phyloP scores from a whole-genome alignment of 805 yeast species.

The Phaffomyces antillensis region DNA sequence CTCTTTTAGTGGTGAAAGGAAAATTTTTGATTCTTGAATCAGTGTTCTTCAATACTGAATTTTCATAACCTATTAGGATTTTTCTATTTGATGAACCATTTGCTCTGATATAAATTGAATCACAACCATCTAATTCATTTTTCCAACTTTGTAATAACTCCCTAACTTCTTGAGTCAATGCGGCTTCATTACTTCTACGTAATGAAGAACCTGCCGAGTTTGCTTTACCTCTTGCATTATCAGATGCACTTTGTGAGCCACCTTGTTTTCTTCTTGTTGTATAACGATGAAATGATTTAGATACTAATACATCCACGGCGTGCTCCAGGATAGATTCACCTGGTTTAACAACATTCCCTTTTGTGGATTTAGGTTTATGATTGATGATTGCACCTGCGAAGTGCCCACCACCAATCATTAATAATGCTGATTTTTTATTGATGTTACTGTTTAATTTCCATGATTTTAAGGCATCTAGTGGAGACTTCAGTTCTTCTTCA shows the following conservation, averaged over 20 bases:
- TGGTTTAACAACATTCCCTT: constrained; percentile 47
- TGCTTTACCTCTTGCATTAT: constrained; percentile 90
- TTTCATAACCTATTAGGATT: constrained; percentile 60
- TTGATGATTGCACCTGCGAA: constrained; percentile 92
- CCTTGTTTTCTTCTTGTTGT: constrained; percentile 97
- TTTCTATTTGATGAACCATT: constrained; percentile 63
- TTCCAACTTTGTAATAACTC: constrained; percentile 64
- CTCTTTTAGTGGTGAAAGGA: constrained; percentile 88
- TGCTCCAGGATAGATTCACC: constrained; percentile 48
- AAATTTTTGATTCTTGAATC: constrained; percentile 63
- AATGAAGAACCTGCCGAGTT: constrained; percentile 91
- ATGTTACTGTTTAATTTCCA: constrained; percentile 24
- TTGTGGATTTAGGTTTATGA: constrained; percentile 51
- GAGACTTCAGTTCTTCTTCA: constrained; percentile 34
- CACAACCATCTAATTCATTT: constrained; percentile 49
- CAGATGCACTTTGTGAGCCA: constrained; percentile 91
- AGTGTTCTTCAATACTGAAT: constrained; percentile 39
- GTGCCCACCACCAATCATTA: constrained; percentile 97
- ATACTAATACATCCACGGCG: constrained; percentile 57
- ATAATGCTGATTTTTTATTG: constrained; percentile 55
- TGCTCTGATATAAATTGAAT: constrained; percentile 72
- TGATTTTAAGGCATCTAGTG: constrained; percentile 39
- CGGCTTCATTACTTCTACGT: constrained; percentile 85
- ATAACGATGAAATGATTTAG: constrained; percentile 88
- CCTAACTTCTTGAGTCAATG: constrained; percentile 70